These are phyloP conservation scores for Microcyclospora tardicrescens DNA, from an alignment of 2,329 filamentous ascomycete genomes.

Conservation along the genomic window DNA sequence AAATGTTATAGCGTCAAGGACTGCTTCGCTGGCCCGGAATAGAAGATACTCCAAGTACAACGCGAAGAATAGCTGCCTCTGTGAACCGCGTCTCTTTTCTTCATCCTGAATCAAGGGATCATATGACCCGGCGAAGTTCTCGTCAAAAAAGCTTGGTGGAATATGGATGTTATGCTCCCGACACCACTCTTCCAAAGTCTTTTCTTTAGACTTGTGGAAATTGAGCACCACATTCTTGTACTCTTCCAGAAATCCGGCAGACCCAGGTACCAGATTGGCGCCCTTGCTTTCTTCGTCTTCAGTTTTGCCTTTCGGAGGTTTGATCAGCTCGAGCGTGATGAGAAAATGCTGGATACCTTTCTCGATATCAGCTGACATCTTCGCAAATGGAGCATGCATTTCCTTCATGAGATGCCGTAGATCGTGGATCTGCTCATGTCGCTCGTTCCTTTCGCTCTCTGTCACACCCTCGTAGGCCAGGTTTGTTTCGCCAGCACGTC, in stretches of 20 bases:
- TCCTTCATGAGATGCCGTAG: conserved; percentile 57
- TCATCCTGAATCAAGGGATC: conserved; percentile 30
- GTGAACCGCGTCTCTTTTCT: conserved; percentile 49
- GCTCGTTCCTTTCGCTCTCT: conserved; percentile 7
- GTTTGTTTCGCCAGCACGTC: conserved; percentile 45
- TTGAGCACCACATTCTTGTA: conserved; percentile 41
- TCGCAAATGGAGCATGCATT: conserved; percentile 53
- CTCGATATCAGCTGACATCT: conserved; percentile 49
- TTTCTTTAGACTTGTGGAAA: conserved; percentile 46
- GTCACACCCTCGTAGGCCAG: conserved; percentile 25
- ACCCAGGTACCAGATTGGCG: conserved; percentile 41
- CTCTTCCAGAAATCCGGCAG: conserved; percentile 42
- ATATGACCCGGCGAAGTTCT: conserved; percentile 36
- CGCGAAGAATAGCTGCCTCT: conserved; percentile 58
- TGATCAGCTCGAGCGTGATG: conserved; percentile 40
- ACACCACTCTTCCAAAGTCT: conserved; percentile 40
- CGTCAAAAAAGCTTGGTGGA: conserved; percentile 39
- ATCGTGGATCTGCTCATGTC: conserved; percentile 15
- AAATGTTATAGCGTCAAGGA: conserved; percentile 53
- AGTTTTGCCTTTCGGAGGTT: conserved; percentile 18
- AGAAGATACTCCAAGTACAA: conserved; percentile 59
- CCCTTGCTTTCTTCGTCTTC: conserved; percentile 26
- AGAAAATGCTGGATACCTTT: conserved; percentile 53
- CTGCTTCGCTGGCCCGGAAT: conserved; percentile 43
- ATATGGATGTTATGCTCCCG: conserved; percentile 34